Conservation (phyloP, 331 rosid species). For the Quercus lobata region DNA sequence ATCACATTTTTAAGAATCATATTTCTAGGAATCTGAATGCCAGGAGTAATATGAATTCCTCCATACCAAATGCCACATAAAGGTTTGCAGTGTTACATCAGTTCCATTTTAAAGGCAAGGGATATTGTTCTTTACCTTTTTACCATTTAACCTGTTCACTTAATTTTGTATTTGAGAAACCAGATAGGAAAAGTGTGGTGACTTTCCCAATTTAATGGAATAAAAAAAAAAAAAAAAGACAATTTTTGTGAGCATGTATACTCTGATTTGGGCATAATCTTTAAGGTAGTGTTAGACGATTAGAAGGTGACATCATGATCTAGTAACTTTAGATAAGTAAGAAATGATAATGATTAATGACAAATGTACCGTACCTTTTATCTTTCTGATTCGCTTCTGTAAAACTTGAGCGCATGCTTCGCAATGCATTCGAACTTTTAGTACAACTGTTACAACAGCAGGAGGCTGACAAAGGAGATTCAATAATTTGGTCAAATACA, state of each 20-base stretch:
- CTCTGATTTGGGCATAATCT: neutral
- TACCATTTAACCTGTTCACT: no score
- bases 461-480: conserved; percentile 49
- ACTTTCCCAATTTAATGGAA: no score
- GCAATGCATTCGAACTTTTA: conserved; percentile 76
- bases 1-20: no score
- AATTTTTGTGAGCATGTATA: no score
- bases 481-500: neutral
- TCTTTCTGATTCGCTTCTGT: conserved; percentile 64
- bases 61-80: no score
- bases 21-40: no score
- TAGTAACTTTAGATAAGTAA: neutral
- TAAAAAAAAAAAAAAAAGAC: no score
- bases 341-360: neutral
- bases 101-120: no score
- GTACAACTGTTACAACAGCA: conserved; percentile 51
- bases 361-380: conserved; percentile 47
- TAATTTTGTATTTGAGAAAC: no score
- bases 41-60: no score
- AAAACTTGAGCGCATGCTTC: conserved; percentile 83
- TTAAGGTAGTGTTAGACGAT: neutral
- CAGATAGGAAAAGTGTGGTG: no score
- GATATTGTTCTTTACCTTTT: no score
- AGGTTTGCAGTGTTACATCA: rapidly evolving
- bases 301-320: neutral